Conservation (phyloP, 768 basidiomycete genomes). For the Psilocybe subaeruginosa region DNA sequence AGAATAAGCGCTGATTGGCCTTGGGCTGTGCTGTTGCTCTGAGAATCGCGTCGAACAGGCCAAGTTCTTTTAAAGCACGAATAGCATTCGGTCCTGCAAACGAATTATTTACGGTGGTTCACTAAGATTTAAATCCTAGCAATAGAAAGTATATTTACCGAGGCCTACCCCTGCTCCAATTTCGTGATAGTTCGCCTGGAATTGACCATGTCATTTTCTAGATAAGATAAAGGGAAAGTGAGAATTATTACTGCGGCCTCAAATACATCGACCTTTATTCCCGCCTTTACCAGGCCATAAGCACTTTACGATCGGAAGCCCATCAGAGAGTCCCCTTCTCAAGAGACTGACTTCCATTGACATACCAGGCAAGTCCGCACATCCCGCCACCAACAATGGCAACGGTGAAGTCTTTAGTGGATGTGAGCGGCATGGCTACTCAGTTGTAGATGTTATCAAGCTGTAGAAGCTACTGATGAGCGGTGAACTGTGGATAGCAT, state of each 20-base stretch:
- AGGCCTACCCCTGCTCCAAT: constrained; percentile 57
- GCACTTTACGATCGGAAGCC: constrained; percentile 31
- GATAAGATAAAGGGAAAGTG: constrained; percentile 6
- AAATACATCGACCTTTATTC: constrained; percentile 50
- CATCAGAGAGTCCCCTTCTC: neutral
- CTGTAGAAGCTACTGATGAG: neutral
- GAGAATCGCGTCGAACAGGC: constrained; percentile 46
- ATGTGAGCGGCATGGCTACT: neutral
- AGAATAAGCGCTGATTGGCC: constrained; percentile 36
- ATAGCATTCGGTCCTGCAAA: constrained; percentile 51
- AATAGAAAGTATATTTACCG: constrained; percentile 32
- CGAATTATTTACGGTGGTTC: neutral
- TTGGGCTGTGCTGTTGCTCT: constrained; percentile 34
- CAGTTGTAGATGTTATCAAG: neutral
- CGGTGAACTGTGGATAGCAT: neutral
- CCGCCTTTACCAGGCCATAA: constrained; percentile 41
- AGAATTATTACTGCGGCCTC: constrained; percentile 46
- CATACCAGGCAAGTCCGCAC: constrained; percentile 48
- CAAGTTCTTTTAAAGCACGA: constrained; percentile 45
- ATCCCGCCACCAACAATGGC: constrained; percentile 62
- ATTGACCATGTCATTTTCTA: neutral
- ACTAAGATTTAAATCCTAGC: neutral
- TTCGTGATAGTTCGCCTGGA: constrained; percentile 49
- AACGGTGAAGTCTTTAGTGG: constrained; percentile 44
- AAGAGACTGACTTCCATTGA: neutral